Conservation (phyloP, 1,139 yeast genomes). For the Diutina pseudorugosa region DNA sequence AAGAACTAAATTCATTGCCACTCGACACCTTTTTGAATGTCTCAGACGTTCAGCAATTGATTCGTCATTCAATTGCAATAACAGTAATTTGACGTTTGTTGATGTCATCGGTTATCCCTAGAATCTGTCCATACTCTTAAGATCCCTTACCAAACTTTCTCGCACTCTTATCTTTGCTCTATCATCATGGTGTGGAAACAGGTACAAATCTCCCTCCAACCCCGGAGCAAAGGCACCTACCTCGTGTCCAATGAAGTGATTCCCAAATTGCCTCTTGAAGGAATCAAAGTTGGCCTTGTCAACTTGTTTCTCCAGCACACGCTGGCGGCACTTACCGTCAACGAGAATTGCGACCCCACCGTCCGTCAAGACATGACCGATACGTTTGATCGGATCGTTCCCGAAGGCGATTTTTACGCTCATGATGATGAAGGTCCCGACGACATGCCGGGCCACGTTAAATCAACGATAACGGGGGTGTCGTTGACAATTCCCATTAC, state of each 20-base stretch:
- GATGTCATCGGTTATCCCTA: no score
- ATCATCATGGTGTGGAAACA: slow-evolving; percentile 32
- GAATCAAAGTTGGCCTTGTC: slow-evolving; percentile 51
- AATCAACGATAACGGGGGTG: slow-evolving; percentile 55
- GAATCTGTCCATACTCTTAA: no score
- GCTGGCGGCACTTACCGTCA: slow-evolving; percentile 62
- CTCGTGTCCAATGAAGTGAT: slow-evolving; percentile 57
- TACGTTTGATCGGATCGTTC: slow-evolving; percentile 53
- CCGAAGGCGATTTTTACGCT: slow-evolving; percentile 52
- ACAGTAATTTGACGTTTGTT: no score
- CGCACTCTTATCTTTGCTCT: not conserved
- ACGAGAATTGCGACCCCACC: slow-evolving; percentile 74
- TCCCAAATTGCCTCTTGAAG: slow-evolving; percentile 36
- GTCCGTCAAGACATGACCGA: slow-evolving; percentile 58
- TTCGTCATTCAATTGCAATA: no score
- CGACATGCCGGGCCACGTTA: slow-evolving; percentile 76
- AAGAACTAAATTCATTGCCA: no score
- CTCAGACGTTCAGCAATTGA: no score
- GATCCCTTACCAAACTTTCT: no score
- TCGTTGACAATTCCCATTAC: slow-evolving; percentile 55
- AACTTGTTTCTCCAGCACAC: slow-evolving; percentile 69
- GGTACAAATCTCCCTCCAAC: slow-evolving; percentile 39
- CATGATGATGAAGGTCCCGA: slow-evolving; percentile 73
- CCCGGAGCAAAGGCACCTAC: slow-evolving; percentile 58
- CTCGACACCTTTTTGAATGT: no score